Evolutionary conservation across 805 yeast genomes (phyloP), one percentile per base, ranked within the genome.

Genomic region (Kodamaea hsintzibuensis): DNA sequence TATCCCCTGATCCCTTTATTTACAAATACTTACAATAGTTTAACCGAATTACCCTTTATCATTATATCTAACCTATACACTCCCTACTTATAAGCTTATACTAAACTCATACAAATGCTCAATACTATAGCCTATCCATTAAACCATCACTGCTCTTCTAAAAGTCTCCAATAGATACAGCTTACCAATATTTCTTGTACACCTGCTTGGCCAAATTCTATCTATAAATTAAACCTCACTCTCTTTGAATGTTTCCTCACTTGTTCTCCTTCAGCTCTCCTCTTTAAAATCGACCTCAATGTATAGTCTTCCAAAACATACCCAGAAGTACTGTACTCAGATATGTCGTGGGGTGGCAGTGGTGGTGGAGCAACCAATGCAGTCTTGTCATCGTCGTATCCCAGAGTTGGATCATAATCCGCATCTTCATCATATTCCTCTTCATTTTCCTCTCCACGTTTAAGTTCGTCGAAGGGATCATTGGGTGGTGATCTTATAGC

Each of bases 161-260:
- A n/a, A n/a, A n/a, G n/a, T n/a, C n/a, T n/a, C n/a, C n/a, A n/a
- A n/a, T n/a, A n/a, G n/a, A n/a, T n/a, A n/a, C n/a, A n/a, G n/a
- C n/a, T n/a, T n/a, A n/a, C n/a, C n/a, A n/a, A n/a, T n/a, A 22
- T 4, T n/a, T 18, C 7, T 18, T 18, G 35, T 12, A 5, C 8
- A 8, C 8, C 35, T 16, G 16, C 40, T 9, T 37, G 14, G 42
- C 42, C 46, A 8, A n/a, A 3, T 7, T 16, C 42, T 16, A 37
- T 40, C 47, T 47, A 51, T 17, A 47, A 17, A 22, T 61, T 69
- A 53, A 73, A 74, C 46, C 78, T 60, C 1, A 74, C 78, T 42
- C 69, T 60, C 57, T 74, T 72, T 7, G 58, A 60, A 10, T 55
- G 25, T 56, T 46, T 54, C 50, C 38, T 53, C 55, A 14, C 60